Evolutionary conservation across 768 basidiomycete species (phyloP), one percentile per base, ranked within the genome.

Genomic region (Goffeauzyma gilvescens): DNA sequence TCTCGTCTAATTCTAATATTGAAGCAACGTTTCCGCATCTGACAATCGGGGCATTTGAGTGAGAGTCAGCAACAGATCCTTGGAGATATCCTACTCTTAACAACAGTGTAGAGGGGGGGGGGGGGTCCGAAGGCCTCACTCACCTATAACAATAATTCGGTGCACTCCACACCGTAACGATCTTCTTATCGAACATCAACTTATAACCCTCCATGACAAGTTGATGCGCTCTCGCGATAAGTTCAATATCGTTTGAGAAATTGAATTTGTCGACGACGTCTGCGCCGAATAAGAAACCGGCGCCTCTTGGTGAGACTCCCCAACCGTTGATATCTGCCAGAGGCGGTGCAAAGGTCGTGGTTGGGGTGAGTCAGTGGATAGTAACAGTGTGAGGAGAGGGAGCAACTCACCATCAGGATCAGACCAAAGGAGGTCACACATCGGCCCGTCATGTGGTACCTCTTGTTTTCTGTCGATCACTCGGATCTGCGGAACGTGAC

Each of bases 381-480:
- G n/a, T n/a, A n/a, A n/a, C n/a, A n/a, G n/a, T n/a, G n/a, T n/a
- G n/a, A 40, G n/a, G n/a, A 32, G 31, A 24, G 34, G 36, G 25
- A 38, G 52, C 14, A 26, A 59, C 72, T 51, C 43, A 87, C 87
- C 89, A 63, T 96, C 90, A 33, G 90, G 90, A 69, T 96, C 90
- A 46, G 89, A 93, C 90, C 90, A 96, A n/a, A 96, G 69, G 2
- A 96, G 69, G 66, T 96, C 90, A 58, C 90, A 96, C 90, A 96
- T 95, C 6, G 87, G 78, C 10, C 90, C 90, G 59, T 96, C 90
- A 62, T 96, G 90, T 21, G 90, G 90, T 18, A 96, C 90, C 60
- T 96, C 90, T 63, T 90, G 86, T 63, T 89, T 87, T 25, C 90
- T 68, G 68, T 95, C 89, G 54, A 96, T 90, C 27, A 78, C 72